Evolutionary conservation across 169 alveolate species (phyloP).

Genomic region (Eimeria praecox): DNA sequence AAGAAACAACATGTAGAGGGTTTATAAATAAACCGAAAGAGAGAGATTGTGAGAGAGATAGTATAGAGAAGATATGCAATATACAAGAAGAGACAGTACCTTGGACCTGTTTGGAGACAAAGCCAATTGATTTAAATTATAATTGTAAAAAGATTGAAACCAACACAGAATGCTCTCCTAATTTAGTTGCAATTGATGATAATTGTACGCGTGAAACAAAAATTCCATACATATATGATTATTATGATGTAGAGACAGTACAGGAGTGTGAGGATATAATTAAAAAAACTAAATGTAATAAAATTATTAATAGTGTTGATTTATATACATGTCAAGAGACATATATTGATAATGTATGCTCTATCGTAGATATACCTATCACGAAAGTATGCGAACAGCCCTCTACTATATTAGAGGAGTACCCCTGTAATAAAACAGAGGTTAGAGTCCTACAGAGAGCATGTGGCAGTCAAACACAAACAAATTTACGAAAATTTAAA

Average conservation of each 20-base stretch:
- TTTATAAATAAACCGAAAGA: not conserved
- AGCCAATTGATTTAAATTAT: not conserved
- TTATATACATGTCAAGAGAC: conserved; percentile 6
- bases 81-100: conserved; percentile 16
- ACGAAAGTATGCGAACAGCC: not conserved
- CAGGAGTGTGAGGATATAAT: not conserved
- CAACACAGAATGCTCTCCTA: conserved; percentile 13
- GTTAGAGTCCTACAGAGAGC: not conserved
- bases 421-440: conserved; percentile 16
- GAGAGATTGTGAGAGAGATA: not conserved
- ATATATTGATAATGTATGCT: not conserved
- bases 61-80: not conserved
- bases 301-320: not conserved
- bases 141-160: not conserved
- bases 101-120: conserved; percentile 17
- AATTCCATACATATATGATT: not conserved
- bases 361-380: not conserved
- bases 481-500: not conserved
- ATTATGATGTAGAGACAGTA: conserved; percentile 20
- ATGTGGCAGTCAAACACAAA: not conserved
- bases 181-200: conserved; percentile 18
- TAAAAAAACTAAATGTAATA: not conserved
- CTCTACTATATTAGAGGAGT: conserved; percentile 5
- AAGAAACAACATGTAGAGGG: not conserved
- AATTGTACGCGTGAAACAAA: conserved; percentile 26